These are phyloP conservation scores for Acephala macrosclerotiorum DNA, from an alignment of 2,329 filamentous ascomycete genomes.

Conservation along the genomic window DNA sequence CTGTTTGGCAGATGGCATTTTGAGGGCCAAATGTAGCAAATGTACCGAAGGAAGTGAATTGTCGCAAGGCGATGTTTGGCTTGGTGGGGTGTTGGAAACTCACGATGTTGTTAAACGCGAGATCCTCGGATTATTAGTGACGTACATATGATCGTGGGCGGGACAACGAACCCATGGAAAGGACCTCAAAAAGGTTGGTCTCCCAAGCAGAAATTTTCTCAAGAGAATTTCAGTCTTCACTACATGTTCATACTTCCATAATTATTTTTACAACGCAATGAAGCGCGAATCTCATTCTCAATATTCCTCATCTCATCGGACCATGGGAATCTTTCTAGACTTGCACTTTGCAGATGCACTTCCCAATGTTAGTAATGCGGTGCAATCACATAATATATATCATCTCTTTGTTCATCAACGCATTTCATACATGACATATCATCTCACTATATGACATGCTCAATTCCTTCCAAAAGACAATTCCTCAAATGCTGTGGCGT, in stretches of 20 bases:
- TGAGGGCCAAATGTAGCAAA: not conserved
- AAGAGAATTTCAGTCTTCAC: not conserved
- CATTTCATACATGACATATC: slow-evolving; percentile 39
- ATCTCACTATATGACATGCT: slow-evolving; percentile 40
- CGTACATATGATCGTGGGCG: slow-evolving; percentile 3
- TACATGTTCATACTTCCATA: not conserved
- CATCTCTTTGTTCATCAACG: slow-evolving; percentile 32
- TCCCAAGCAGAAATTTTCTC: not conserved
- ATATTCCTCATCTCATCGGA: not conserved
- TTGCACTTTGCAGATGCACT: not conserved
- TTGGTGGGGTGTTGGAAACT: slow-evolving; percentile 11
- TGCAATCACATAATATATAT: slow-evolving; percentile 6
- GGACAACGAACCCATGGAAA: slow-evolving; percentile 5
- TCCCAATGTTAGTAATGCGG: not conserved
- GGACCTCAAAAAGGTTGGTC: not conserved
- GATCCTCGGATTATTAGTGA: too few species aligned
- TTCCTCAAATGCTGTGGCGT: slow-evolving; percentile 37
- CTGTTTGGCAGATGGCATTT: slow-evolving; percentile 16
- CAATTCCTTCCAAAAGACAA: slow-evolving; percentile 30
- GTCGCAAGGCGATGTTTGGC: not conserved
- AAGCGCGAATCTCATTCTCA: not conserved
- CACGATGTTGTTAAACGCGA: slow-evolving; percentile 17
- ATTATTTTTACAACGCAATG: not conserved
- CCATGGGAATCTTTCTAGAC: not conserved
- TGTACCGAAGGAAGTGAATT: not conserved